phyloP scores from a whole-genome alignment of 2,329 filamentous ascomycete genomes.

The Colletotrichum sidae region DNA sequence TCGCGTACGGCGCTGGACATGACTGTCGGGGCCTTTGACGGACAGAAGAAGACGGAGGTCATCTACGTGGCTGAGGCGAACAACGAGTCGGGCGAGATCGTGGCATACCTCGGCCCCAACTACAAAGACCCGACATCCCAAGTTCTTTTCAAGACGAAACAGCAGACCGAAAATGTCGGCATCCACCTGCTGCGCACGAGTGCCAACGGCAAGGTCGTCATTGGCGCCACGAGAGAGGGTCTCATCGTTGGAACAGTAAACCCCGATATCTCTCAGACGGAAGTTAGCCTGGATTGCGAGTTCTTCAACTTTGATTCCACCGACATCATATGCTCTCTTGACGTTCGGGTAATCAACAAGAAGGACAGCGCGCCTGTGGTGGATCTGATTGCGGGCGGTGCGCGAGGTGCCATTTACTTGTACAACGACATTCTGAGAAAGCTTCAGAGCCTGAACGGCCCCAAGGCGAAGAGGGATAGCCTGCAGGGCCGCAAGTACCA shows the following conservation, averaged over 20 bases:
- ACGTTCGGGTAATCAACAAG: conserved; percentile 62
- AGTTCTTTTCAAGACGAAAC: conserved; percentile 49
- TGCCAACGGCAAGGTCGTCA: conserved; percentile 67
- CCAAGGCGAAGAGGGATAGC: conserved; percentile 57
- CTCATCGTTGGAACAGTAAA: conserved; percentile 70
- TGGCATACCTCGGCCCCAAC: conserved; percentile 56
- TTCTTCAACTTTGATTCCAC: conserved; percentile 69
- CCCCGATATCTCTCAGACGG: conserved; percentile 44
- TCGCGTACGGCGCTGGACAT: conserved; percentile 60
- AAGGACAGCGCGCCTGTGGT: conserved; percentile 53
- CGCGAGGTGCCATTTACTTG: conserved; percentile 81
- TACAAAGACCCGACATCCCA: conserved; percentile 46
- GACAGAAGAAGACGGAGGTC: conserved; percentile 55
- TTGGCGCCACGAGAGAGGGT: conserved; percentile 52
- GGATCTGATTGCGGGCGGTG: conserved; percentile 83
- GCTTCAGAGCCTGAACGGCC: conserved; percentile 57
- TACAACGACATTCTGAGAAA: conserved; percentile 80
- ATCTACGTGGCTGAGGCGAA: conserved; percentile 43
- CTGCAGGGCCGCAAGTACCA: conserved; percentile 77
- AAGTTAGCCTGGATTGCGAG: conserved; percentile 62
- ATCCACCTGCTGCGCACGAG: conserved; percentile 60
- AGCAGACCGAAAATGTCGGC: conserved; percentile 46
- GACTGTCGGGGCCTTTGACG: conserved; percentile 52
- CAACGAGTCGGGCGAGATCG: conserved; percentile 47
- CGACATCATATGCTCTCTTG: conserved; percentile 75